Base-by-base conservation (phyloP, 768 basidiomycete species). In the Boletus fagicola region DNA sequence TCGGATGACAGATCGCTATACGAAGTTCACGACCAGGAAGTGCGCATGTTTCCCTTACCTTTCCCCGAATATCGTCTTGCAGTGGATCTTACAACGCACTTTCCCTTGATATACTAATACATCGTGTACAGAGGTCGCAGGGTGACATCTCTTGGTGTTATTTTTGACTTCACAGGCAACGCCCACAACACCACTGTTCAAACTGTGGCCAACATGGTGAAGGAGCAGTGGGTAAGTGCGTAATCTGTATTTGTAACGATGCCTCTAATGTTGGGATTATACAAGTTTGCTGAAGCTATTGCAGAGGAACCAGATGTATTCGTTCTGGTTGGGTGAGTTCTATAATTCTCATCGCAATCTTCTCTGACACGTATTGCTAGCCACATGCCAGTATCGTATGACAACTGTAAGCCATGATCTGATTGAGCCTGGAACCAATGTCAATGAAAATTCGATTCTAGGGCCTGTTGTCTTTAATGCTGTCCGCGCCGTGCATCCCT, bases 251-350 rank as follows among this genome's bases (percentile, higher is more conserved):
- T 33, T 10, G 2, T 5, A 6, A 39, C 12, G 1, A 11, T 8
- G 5, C 20, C 12, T 44, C 43, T 48, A 2, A 59, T 43, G 24
- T 48, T 30, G 35, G n/a, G 39, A 13, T 40, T 56, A 51, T 51
- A 3, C 36, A 57, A 89, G 92, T 95, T 95, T 69, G 62, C 73
- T 1, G 84, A 90, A 15, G 91, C 88, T 1, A 93, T 94, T 57
- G 71, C 77, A 39, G 88, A 92, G 10, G 84, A 86, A 65, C 92
- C 93, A 15, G 92, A 94, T 69, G 76, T 92, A 58, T 96, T 95
- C 76, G 66, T 91, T 53, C 80, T 92, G 54, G 80, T 80, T 54
- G 85, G 87, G 87, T 85, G 49, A 31, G 80, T 64, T 51, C 50
- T 40, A 56, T 51, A 1, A 6, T 11, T n/a, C 11, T 33, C 44